phyloP scores from a whole-genome alignment of 352 stramenopile species.

The Phytophthora ramorum region DNA sequence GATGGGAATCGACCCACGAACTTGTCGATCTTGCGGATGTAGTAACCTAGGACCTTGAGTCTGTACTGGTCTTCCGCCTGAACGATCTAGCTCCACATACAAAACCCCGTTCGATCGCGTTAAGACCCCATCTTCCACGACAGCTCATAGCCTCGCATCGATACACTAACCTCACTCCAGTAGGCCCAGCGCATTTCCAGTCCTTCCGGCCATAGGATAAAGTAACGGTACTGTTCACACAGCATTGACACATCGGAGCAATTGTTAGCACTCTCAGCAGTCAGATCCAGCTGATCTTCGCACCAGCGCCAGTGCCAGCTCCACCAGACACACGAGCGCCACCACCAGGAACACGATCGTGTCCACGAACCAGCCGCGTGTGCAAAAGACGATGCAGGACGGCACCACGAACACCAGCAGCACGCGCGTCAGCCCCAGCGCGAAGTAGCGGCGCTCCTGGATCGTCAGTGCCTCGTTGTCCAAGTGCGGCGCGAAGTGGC shows the following conservation, averaged over 20 bases:
- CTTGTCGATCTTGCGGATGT: slow-evolving; percentile 84
- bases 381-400: slow-evolving; percentile 51
- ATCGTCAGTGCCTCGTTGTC: slow-evolving; percentile 51
- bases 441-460: slow-evolving; percentile 69
- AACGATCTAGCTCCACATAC: slow-evolving; percentile 57
- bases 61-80: slow-evolving; percentile 70
- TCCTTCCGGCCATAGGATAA: slow-evolving; percentile 78
- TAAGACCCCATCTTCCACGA: not conserved
- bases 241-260: slow-evolving; percentile 15
- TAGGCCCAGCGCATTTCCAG: slow-evolving; percentile 71
- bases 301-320: slow-evolving; percentile 61
- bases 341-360: slow-evolving; percentile 72
- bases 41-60: slow-evolving; percentile 87
- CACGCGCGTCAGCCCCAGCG: slow-evolving; percentile 57
- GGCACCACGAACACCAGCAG: slow-evolving; percentile 63
- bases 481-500: slow-evolving; percentile 74
- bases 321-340: slow-evolving; percentile 53
- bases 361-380: slow-evolving; percentile 64
- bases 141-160: not conserved
- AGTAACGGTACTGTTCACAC: slow-evolving; percentile 64
- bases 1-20: slow-evolving; percentile 67
- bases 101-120: not conserved
- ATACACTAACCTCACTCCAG: slow-evolving; percentile 63
- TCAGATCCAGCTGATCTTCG: slow-evolving; percentile 10
- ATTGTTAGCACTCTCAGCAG: slow-evolving; percentile 9